phyloP scores from a whole-genome alignment of 345 rosid genomes.

The Hirschfeldia incana region DNA sequence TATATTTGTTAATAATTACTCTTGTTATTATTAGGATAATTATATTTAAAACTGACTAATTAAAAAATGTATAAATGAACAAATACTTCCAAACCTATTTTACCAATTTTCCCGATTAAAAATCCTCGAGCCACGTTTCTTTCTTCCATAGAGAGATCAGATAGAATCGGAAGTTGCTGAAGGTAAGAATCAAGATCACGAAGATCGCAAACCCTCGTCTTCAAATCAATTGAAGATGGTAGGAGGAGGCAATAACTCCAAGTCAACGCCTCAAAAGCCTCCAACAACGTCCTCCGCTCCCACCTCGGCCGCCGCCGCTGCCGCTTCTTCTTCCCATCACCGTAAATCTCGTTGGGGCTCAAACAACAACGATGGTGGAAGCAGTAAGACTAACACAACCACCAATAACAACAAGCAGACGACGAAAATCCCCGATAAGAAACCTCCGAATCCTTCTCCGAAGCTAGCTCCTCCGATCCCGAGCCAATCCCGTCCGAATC shows the following conservation, averaged over 20 bases:
- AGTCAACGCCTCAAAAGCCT: constrained; percentile 45
- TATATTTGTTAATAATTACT: no score
- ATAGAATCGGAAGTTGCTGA: not conserved
- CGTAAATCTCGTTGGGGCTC: constrained; percentile 75
- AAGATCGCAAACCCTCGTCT: not conserved
- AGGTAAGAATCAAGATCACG: not conserved
- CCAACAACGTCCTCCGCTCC: constrained; percentile 38
- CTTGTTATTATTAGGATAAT: no score
- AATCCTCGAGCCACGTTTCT: not conserved
- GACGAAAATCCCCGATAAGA: constrained; percentile 38
- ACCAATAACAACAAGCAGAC: constrained; percentile 9
- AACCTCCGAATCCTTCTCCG: constrained; percentile 41
- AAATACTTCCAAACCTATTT: no score
- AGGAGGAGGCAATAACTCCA: constrained; percentile 52
- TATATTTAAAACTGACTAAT: no score
- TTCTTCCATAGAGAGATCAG: not conserved
- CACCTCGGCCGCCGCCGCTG: not conserved
- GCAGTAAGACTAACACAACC: constrained; percentile 23
- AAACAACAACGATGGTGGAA: constrained; percentile 31
- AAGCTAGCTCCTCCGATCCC: constrained; percentile 30
- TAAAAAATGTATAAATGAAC: no score
- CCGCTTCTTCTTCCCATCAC: constrained; percentile 37
- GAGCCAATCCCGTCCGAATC: constrained; percentile 39
- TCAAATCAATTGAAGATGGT: constrained; percentile 48
- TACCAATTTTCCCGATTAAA: not conserved